These are phyloP conservation scores for Plenodomus biglobosus DNA, from an alignment of 2,329 filamentous ascomycete genomes.

Conservation along the genomic window DNA sequence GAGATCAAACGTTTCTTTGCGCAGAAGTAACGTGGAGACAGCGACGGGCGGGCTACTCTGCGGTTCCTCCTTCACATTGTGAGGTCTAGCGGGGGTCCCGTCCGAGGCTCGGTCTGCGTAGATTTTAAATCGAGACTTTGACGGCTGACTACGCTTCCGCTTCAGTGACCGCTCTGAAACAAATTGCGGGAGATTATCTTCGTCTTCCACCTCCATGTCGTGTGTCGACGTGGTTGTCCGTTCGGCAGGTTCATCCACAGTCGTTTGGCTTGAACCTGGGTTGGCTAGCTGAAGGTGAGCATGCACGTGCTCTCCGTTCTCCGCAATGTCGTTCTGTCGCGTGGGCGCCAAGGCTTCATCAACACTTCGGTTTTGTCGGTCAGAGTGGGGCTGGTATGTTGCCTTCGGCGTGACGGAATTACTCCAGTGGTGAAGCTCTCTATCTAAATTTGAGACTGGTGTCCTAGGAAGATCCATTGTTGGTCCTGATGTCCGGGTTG, in stretches of 20 bases:
- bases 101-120: constrained; percentile 27
- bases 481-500: background rate
- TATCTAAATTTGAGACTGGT: background rate
- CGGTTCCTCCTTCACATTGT: constrained; percentile 47
- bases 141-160: constrained; percentile 40
- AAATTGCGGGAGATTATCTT: constrained; percentile 48
- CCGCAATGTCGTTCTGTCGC: background rate
- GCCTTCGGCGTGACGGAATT: constrained; percentile 12
- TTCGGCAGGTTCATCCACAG: constrained; percentile 39
- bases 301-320: background rate
- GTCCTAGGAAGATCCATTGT: background rate
- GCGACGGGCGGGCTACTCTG: constrained; percentile 34
- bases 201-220: constrained; percentile 16
- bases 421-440: background rate
- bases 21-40: constrained; percentile 19
- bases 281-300: constrained; percentile 9
- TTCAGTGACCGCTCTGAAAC: constrained; percentile 49
- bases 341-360: background rate
- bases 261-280: constrained; percentile 50
- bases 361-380: background rate
- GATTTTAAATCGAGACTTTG: constrained; percentile 17
- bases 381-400: background rate
- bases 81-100: constrained; percentile 34
- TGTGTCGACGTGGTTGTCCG: constrained; percentile 11
- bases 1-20: constrained; percentile 49